Conservation (phyloP, 2,329 filamentous ascomycete genomes). For the Bimuria novae-zelandiae region DNA sequence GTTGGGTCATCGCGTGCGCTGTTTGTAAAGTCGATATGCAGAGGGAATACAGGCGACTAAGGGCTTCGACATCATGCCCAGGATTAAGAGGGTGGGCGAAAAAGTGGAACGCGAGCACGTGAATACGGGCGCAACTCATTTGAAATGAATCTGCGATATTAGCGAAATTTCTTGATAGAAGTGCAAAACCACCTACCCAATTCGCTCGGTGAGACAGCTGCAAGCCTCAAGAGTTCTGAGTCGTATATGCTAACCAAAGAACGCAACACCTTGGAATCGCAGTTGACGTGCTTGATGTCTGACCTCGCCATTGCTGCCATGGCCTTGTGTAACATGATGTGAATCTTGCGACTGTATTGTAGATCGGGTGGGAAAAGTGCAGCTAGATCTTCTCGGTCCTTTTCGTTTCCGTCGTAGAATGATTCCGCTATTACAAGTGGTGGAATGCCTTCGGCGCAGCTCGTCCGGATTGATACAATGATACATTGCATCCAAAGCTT, state of each 20-base stretch:
- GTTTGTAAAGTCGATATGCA: slow-evolving; percentile 39
- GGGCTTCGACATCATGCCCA: slow-evolving; percentile 31
- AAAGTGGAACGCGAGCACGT: slow-evolving; percentile 44
- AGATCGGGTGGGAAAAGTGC: slow-evolving; percentile 35
- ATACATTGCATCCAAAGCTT: slow-evolving; percentile 46
- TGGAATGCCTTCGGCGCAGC: slow-evolving; percentile 30
- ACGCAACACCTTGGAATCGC: slow-evolving; percentile 37
- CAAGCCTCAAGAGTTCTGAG: slow-evolving; percentile 37
- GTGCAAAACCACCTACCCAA: slow-evolving; percentile 27
- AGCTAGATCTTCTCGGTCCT: slow-evolving; percentile 40
- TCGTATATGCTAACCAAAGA: slow-evolving; percentile 44
- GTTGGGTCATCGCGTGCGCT: slow-evolving; percentile 25
- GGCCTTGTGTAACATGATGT: slow-evolving; percentile 39
- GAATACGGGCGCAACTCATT: slow-evolving; percentile 42
- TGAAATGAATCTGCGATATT: slow-evolving; percentile 35
- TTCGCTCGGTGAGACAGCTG: slow-evolving; percentile 36
- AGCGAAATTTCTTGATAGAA: slow-evolving; percentile 9
- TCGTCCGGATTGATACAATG: slow-evolving; percentile 42
- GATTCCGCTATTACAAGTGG: slow-evolving; percentile 38
- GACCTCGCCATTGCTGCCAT: slow-evolving; percentile 41
- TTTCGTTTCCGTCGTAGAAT: slow-evolving; percentile 39
- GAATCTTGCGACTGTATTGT: slow-evolving; percentile 41
- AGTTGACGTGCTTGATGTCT: slow-evolving; percentile 37
- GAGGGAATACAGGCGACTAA: slow-evolving; percentile 38
- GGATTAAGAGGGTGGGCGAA: slow-evolving; percentile 37